A percentile compares a stretch with the other conserved stretches of the same genome.
These are phyloP conservation scores for Mycena albidolilacea DNA, from an alignment of 768 basidiomycete genomes.

Conservation along the genomic window DNA sequence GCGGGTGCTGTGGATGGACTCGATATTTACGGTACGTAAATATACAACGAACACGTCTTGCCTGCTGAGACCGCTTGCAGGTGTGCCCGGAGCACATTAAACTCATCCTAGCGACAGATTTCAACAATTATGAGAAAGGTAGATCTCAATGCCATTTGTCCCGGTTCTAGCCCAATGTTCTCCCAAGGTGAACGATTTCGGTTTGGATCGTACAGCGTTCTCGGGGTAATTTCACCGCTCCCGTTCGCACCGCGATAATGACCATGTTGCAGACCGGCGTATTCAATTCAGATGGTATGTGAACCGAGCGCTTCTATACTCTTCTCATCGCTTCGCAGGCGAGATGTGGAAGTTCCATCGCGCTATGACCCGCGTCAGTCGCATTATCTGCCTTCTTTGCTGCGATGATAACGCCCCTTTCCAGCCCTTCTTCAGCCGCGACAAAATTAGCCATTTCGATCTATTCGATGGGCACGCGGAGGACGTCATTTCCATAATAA, in stretches of 20 bases:
- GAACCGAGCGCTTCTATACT: no score
- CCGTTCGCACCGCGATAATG: neutral
- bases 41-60: neutral
- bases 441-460: constrained; percentile 69
- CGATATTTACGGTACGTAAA: constrained; percentile 38
- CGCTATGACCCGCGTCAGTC: constrained; percentile 36
- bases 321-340: constrained; percentile 45
- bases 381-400: neutral
- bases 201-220: constrained; percentile 23
- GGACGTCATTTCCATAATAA: constrained; percentile 60
- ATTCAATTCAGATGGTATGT: constrained; percentile 69
- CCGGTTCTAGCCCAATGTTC: constrained; percentile 1
- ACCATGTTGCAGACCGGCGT: constrained; percentile 59
- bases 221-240: constrained; percentile 23
- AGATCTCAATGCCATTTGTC: no score
- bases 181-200: constrained; percentile 41
- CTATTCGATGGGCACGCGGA: constrained; percentile 67
- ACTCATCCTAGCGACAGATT: constrained; percentile 45
- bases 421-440: constrained; percentile 72
- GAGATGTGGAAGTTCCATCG: constrained; percentile 71
- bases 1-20: constrained; percentile 39
- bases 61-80: neutral
- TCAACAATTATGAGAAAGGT: constrained; percentile 48
- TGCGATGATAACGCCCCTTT: constrained; percentile 42
- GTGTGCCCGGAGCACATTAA: constrained; percentile 45